Base-by-base conservation (phyloP, 305 asterid species). In the Fraxinus paxiana region DNA sequence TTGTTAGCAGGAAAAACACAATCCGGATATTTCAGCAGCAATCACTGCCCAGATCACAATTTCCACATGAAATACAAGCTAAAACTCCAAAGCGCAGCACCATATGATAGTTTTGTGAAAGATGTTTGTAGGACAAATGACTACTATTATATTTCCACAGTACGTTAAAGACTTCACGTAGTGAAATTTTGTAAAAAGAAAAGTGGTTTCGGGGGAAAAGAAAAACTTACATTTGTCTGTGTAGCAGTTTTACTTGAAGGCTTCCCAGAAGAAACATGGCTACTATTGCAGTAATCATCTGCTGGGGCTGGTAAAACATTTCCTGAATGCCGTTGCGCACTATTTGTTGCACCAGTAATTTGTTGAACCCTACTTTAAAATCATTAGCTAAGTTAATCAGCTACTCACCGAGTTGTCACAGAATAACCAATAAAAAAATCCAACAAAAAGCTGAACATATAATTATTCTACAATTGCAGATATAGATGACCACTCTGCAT, bases 281-380 rank as follows among this genome's bases (percentile, higher is more conserved):
- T 82, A 82, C 81, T 90, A 89, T 80, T 88, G 91, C 83, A 87
- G 87, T 88, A 90, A 37, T 92, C 97, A 86, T 96, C 98, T 77
- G 88, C 92, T n/a, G 99, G 95, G 28, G 99, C 91, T 82, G 99
- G 99, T 78, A 96, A 87, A 69, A 87, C 90, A 85, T 78, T 94
- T 84, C 99, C 99, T 70, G 96, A 87, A 77, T 92, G 95, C 82
- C 90, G 90, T 83, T 92, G 98, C 81, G 30, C 83, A 83, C 91
- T 85, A 84, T 83, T 88, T 84, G 92, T 72, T 85, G 94, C 82
- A 81, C 97, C 88, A 43, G 92, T 89, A 84, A 87, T 90, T 86
- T 92, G 95, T 81, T 94, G 98, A 81, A 92, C 96, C 83, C 96
- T 91, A 87, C 87, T 93, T 91, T 80, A 83, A 84, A 88, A 89